These are phyloP conservation scores for Symbiodinium pilosum DNA, from an alignment of 73 alveolate genomes.

Conservation along the genomic window DNA sequence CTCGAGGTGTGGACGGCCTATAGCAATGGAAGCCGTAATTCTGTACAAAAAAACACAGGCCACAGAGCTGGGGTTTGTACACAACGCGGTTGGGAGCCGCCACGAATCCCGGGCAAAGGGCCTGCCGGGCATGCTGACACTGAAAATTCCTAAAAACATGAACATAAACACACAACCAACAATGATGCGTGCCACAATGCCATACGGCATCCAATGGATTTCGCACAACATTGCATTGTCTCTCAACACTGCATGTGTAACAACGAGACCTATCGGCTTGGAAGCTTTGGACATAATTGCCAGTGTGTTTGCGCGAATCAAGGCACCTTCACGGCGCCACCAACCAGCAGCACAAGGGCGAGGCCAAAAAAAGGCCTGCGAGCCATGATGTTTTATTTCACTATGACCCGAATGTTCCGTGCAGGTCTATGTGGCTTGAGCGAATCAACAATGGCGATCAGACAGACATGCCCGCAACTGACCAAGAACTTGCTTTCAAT, in stretches of 20 bases:
- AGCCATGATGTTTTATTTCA: neutral
- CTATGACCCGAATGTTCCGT: too few relatives aligned
- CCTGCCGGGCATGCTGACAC: neutral
- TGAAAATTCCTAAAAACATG: neutral
- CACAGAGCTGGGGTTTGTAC: neutral
- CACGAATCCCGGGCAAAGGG: neutral
- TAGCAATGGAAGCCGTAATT: neutral
- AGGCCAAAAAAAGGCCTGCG: neutral
- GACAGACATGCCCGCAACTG: too few relatives aligned
- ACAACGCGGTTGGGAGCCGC: neutral
- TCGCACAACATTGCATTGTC: neutral
- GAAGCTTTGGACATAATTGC: too few relatives aligned
- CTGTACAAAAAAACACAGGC: neutral
- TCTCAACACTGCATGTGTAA: neutral
- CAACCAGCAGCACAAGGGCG: neutral
- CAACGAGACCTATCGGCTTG: neutral
- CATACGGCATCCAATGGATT: too few relatives aligned
- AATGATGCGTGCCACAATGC: too few relatives aligned
- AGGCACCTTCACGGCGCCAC: neutral
- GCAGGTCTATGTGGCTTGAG: too few relatives aligned
- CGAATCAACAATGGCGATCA: too few relatives aligned
- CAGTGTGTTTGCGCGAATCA: too few relatives aligned
- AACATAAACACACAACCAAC: neutral
- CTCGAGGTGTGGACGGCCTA: neutral
- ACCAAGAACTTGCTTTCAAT: too few relatives aligned